These are phyloP conservation scores for Monilinia fructicola DNA, from an alignment of 2,329 filamentous ascomycete genomes.

Conservation along the genomic window DNA sequence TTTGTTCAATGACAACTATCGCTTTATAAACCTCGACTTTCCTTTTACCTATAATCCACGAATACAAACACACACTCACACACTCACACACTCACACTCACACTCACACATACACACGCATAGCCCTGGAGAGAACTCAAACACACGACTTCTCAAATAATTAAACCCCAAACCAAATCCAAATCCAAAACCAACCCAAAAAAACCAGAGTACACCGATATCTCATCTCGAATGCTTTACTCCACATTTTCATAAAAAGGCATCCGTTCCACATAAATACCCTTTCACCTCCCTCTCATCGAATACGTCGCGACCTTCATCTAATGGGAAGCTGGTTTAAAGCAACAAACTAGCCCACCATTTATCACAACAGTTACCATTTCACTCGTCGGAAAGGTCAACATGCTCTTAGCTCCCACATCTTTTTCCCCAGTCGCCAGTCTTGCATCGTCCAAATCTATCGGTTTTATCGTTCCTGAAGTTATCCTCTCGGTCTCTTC, in stretches of 20 bases:
- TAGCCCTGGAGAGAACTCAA: too few relatives aligned
- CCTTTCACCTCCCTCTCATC: conserved; percentile 22
- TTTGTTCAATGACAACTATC: conserved; percentile 28
- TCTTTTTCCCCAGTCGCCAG: conserved; percentile 59
- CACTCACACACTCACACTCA: too few relatives aligned
- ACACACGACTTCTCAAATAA: too few relatives aligned
- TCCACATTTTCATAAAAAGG: not conserved
- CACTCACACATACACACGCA: too few relatives aligned
- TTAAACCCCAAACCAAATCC: too few relatives aligned
- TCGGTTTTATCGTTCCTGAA: conserved; percentile 59
- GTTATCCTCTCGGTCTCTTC: conserved; percentile 43
- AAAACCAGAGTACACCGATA: not conserved
- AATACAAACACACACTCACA: not conserved
- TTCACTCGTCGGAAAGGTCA: conserved; percentile 43
- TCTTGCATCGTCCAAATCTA: conserved; percentile 53
- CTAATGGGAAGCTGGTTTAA: conserved; percentile 37
- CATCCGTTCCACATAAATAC: conserved; percentile 10
- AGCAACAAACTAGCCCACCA: conserved; percentile 36
- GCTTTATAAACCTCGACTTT: conserved; percentile 30
- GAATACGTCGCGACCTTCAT: conserved; percentile 21
- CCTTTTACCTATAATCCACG: conserved; percentile 7
- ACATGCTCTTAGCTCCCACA: conserved; percentile 59
- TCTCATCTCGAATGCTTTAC: conserved; percentile 11
- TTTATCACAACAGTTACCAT: conserved; percentile 38
- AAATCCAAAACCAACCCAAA: too few relatives aligned